Evolutionary conservation across 2,329 filamentous ascomycete species (phyloP).

Genomic region (Blastomyces gilchristii): DNA sequence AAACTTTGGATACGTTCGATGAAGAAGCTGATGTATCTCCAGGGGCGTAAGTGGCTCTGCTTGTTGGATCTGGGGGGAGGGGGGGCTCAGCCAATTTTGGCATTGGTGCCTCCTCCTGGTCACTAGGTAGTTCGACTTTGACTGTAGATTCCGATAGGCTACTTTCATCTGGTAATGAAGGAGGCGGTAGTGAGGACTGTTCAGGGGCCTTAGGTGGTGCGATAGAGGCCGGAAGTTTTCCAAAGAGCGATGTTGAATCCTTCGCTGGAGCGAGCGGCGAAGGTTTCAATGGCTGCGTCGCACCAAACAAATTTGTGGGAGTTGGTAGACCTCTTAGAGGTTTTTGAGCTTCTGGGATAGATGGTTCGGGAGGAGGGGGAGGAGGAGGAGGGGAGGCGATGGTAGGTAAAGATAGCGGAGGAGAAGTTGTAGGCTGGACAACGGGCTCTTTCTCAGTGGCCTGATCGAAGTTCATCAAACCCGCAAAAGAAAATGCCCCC

Average conservation of each 20-base stretch:
- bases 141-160: slow-evolving; percentile 22
- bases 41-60: slow-evolving; percentile 36
- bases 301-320: neutral
- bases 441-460: slow-evolving; percentile 12
- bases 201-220: slow-evolving; percentile 23
- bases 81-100: slow-evolving; percentile 29
- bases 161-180: slow-evolving; percentile 27
- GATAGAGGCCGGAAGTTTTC: slow-evolving; percentile 19
- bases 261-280: slow-evolving; percentile 12
- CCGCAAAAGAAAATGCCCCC: slow-evolving; percentile 32
- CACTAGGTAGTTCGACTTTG: slow-evolving; percentile 26
- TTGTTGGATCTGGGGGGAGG: slow-evolving; percentile 40
- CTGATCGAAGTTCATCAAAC: slow-evolving; percentile 25
- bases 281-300: slow-evolving; percentile 14
- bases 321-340: neutral
- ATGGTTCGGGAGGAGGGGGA: neutral
- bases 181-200: slow-evolving; percentile 22
- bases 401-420: slow-evolving; percentile 7
- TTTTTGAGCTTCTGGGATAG: neutral
- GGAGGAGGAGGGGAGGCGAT: neutral
- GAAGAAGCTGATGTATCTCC: slow-evolving; percentile 42
- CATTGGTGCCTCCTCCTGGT: slow-evolving; percentile 24
- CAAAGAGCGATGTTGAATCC: slow-evolving; percentile 5
- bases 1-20: slow-evolving; percentile 33
- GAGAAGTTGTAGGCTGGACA: neutral